Percentiles rank a stretch among this genome's conserved stretches.
Conservation (phyloP, 208 protist species). For the Trypanosoma brucei region DNA sequence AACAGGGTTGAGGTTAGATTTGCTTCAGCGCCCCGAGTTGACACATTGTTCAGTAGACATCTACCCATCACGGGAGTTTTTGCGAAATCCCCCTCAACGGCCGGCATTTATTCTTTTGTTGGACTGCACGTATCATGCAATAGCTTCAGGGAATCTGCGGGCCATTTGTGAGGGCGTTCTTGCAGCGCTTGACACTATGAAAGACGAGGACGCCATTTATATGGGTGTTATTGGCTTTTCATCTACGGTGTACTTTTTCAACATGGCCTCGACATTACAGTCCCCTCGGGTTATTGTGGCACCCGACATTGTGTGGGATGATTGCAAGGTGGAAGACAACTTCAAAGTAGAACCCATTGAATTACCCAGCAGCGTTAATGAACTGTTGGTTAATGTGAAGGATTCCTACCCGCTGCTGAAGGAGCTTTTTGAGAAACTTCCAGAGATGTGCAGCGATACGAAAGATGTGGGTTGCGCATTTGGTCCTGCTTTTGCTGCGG, state of each 20-base stretch:
- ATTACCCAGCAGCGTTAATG: constrained; percentile 65
- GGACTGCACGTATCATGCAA: constrained; percentile 90
- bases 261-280: constrained; percentile 54
- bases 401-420: constrained; percentile 65
- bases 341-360: constrained; percentile 79
- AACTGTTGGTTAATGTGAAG: constrained; percentile 76
- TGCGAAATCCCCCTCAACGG: constrained; percentile 85
- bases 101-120: constrained; percentile 94
- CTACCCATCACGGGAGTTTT: constrained; percentile 94
- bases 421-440: constrained; percentile 69
- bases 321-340: constrained; percentile 77
- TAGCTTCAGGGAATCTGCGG: constrained; percentile 82
- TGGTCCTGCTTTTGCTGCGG: constrained; percentile 89
- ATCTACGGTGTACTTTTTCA: constrained; percentile 93
- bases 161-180: constrained; percentile 64
- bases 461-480: constrained; percentile 88
- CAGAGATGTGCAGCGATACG: constrained; percentile 46
- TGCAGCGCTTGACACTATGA: constrained; percentile 62
- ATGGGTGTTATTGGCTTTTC: constrained; percentile 79
- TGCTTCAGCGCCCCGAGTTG: constrained; percentile 87
- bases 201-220: constrained; percentile 73
- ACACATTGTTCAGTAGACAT: constrained; percentile 89
- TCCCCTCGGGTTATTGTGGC: constrained; percentile 87
- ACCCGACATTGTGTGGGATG: constrained; percentile 76
- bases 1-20: constrained; percentile 78